Evolutionary conservation across 208 protist species (phyloP).

Genomic region (Leishmania tropica): DNA sequence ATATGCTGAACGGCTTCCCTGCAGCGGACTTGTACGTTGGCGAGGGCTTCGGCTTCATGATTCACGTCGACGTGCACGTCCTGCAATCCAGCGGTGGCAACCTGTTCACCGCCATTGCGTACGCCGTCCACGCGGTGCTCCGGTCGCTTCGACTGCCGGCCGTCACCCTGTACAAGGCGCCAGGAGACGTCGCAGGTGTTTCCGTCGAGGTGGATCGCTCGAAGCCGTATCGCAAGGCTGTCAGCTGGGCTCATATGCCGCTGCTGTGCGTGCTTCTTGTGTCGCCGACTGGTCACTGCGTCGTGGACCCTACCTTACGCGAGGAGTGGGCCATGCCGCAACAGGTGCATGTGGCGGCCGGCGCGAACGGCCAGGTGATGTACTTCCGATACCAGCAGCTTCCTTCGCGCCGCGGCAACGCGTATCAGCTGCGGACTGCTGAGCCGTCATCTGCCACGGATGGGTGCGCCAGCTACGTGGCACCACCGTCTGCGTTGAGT

Average conservation of each 20-base stretch:
- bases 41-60: conserved; percentile 68
- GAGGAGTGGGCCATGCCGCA: conserved; percentile 87
- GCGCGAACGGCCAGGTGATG: conserved; percentile 48
- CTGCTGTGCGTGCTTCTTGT: conserved; percentile 60
- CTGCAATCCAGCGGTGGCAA: conserved; percentile 72
- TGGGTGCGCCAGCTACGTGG: conserved; percentile 17
- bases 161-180: conserved; percentile 65
- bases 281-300: conserved; percentile 75
- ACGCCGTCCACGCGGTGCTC: conserved; percentile 75
- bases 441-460: conserved; percentile 7
- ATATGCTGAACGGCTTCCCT: conserved; percentile 45
- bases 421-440: conserved; percentile 30
- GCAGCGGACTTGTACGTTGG: conserved; percentile 72
- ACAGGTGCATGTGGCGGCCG: conserved; percentile 71
- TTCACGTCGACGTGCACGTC: conserved; percentile 87
- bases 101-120: conserved; percentile 43
- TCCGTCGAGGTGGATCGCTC: conserved; percentile 77
- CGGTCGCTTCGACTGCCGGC: conserved; percentile 51
- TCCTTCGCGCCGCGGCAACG: conserved; percentile 70
- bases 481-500: conserved; percentile 21
- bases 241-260: conserved; percentile 70
- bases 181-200: conserved; percentile 41
- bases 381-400: conserved; percentile 69
- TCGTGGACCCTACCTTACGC: conserved; percentile 68
- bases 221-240: conserved; percentile 46